Evolutionary conservation across 805 yeast genomes (phyloP).

Genomic region (Hyphopichia homilentoma): DNA sequence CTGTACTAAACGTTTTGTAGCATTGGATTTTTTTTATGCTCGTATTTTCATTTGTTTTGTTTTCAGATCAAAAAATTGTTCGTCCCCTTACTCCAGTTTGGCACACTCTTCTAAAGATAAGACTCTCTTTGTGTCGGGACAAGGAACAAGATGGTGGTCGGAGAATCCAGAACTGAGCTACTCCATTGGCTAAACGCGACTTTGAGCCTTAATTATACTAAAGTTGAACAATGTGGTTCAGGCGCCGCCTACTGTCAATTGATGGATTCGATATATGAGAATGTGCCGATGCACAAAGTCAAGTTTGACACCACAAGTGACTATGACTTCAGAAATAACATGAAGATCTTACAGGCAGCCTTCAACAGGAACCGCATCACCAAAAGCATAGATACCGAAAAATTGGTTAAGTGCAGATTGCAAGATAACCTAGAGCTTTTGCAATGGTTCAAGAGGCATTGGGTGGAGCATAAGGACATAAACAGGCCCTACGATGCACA

Average conservation of each 20-base stretch:
- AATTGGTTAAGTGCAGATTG: conserved; percentile 77
- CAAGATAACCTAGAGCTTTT: conserved; percentile 93
- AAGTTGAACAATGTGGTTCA: conserved; percentile 90
- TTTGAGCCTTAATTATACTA: conserved; percentile 59
- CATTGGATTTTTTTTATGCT: too few species aligned
- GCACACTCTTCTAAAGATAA: too few species aligned
- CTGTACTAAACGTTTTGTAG: too few species aligned
- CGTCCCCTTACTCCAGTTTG: too few species aligned
- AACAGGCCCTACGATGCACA: conserved; percentile 63
- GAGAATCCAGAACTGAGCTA: conserved; percentile 81
- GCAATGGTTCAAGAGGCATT: conserved; percentile 84
- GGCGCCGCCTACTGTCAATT: conserved; percentile 96
- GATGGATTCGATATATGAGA: conserved; percentile 79
- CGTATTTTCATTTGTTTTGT: too few species aligned
- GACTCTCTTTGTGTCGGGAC: too few species aligned
- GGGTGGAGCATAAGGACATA: conserved; percentile 74
- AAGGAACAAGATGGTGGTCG: conserved; percentile 22
- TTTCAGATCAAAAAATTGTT: too few species aligned
- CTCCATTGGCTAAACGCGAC: conserved; percentile 80
- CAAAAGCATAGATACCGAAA: conserved; percentile 75
- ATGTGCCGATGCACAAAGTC: conserved; percentile 77
- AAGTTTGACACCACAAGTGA: conserved; percentile 61
- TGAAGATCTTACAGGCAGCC: conserved; percentile 80
- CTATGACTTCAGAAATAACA: conserved; percentile 75
- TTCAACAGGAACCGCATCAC: conserved; percentile 69